These are phyloP conservation scores for Daldinia loculata DNA, from an alignment of 495 filamentous ascomycete species.

Conservation along the genomic window DNA sequence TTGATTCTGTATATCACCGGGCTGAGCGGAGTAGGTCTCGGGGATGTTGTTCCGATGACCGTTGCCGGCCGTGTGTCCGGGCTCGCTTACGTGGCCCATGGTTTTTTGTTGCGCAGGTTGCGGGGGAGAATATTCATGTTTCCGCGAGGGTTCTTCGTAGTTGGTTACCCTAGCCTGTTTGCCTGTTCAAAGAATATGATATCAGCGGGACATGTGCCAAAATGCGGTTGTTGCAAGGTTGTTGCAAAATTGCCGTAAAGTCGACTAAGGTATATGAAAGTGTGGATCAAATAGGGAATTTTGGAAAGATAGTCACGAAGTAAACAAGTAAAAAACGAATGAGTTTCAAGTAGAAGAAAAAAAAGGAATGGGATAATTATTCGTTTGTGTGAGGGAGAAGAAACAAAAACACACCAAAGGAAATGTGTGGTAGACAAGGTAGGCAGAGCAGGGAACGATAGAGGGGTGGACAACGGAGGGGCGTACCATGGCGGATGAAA, in stretches of 20 bases:
- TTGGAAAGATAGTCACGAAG: constrained; percentile 1
- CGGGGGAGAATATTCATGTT: constrained; percentile 64
- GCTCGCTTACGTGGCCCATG: constrained; percentile 60
- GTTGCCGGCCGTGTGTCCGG: constrained; percentile 53
- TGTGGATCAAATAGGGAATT: not conserved
- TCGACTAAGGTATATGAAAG: not conserved
- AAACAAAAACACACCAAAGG: constrained; percentile 17
- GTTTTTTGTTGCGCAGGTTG: constrained; percentile 55
- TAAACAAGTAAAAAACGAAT: not conserved
- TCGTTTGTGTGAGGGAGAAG: constrained; percentile 1
- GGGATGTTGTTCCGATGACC: constrained; percentile 48
- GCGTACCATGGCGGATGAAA: constrained; percentile 90
- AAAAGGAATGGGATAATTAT: constrained; percentile 1
- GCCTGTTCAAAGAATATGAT: constrained; percentile 49
- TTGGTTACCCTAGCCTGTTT: constrained; percentile 86
- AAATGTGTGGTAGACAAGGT: constrained; percentile 7
- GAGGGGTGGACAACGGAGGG: constrained; percentile 7
- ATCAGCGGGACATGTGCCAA: constrained; percentile 45
- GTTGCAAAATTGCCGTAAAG: not conserved
- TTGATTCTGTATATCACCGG: constrained; percentile 59
- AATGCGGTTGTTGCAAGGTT: constrained; percentile 5
- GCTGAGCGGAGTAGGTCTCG: constrained; percentile 65
- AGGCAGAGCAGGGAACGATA: constrained; percentile 14
- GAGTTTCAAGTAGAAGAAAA: not conserved
- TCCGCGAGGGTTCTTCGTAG: constrained; percentile 61